Conservation (phyloP, 176 grass and related monocot genomes). For the Microstegium vimineum region DNA sequence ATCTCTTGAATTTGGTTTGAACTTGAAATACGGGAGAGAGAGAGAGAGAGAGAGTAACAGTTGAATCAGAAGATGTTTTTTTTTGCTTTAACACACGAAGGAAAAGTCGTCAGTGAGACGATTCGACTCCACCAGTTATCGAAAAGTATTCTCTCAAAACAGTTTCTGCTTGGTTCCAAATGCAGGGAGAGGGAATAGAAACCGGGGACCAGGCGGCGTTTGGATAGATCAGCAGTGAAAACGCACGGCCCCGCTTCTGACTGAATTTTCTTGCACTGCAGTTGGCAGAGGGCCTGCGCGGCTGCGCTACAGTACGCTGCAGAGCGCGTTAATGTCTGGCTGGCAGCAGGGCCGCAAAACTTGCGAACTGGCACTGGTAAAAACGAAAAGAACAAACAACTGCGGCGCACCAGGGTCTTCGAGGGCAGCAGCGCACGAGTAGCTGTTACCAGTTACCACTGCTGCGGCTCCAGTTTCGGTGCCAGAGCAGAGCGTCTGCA, state of each 20-base stretch:
- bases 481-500: not conserved
- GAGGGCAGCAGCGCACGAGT: not conserved
- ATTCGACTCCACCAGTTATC: not conserved
- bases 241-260: slow-evolving; percentile 2
- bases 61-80: not conserved
- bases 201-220: not conserved
- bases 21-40: not conserved
- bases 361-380: not conserved
- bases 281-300: not conserved
- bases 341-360: not conserved
- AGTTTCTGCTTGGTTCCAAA: not conserved
- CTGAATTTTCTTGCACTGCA: slow-evolving; percentile 35
- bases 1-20: not conserved
- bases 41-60: not conserved
- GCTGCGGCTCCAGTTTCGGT: not conserved
- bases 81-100: no score
- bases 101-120: not conserved
- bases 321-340: not conserved
- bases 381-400: not conserved
- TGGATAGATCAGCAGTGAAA: not conserved
- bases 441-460: not conserved
- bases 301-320: not conserved
- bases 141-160: no score
- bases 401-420: not conserved
- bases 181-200: not conserved